Conservation (phyloP, 2,329 filamentous ascomycete genomes). For the Colletotrichum karsti region DNA sequence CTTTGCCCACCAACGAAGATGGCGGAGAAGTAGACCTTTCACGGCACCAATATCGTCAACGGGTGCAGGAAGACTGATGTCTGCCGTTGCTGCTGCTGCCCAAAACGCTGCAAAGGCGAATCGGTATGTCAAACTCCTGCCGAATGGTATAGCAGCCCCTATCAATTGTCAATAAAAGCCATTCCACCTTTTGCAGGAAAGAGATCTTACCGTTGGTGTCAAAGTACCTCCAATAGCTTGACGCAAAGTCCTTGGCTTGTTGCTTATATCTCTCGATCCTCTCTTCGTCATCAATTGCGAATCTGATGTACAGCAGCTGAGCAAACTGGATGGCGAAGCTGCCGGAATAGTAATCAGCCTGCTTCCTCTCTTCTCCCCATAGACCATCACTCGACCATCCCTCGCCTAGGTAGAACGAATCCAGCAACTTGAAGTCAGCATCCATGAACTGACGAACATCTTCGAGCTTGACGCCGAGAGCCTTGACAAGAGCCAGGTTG, state of each 20-base stretch:
- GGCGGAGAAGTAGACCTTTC: constrained; percentile 52
- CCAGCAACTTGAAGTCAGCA: constrained; percentile 45
- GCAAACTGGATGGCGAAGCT: constrained; percentile 56
- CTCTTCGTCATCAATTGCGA: constrained; percentile 43
- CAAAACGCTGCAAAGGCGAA: constrained; percentile 54
- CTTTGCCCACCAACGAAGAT: constrained; percentile 52
- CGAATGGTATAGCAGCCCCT: constrained; percentile 57
- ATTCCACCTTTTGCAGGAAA: rapidly evolving
- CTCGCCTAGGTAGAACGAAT: constrained; percentile 46
- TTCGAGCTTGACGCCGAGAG: constrained; percentile 41
- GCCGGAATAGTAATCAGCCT: constrained; percentile 55
- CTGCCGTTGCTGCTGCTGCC: constrained; percentile 46
- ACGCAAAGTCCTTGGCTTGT: constrained; percentile 45
- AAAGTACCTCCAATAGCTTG: constrained; percentile 51
- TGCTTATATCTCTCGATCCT: constrained; percentile 42
- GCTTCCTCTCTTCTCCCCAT: constrained; percentile 43
- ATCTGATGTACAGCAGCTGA: constrained; percentile 49
- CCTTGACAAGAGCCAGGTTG: constrained; percentile 48
- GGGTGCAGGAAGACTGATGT: constrained; percentile 42
- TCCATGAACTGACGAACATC: constrained; percentile 42
- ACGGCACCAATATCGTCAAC: constrained; percentile 40
- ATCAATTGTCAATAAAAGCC: background rate
- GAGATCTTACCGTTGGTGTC: constrained; percentile 42
- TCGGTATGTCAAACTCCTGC: constrained; percentile 53
- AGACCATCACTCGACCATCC: constrained; percentile 52